A percentile compares a stretch with the other conserved stretches of the same genome.
phyloP scores from a whole-genome alignment of 768 basidiomycete species.

The Hericium coralloides region DNA sequence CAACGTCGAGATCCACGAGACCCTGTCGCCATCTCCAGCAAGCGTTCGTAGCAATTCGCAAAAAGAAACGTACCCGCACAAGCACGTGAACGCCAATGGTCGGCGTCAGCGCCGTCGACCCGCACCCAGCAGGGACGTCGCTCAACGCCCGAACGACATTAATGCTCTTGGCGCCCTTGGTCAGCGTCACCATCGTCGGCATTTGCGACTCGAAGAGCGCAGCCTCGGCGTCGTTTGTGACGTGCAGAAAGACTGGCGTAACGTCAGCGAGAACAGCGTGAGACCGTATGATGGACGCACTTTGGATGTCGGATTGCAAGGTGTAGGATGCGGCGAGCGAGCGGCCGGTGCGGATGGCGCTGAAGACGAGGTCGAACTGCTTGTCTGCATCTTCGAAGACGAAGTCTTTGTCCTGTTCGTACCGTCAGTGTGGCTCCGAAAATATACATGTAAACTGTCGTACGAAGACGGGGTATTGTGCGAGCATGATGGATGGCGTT shows the following conservation, averaged over 20 bases:
- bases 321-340: conserved; percentile 87
- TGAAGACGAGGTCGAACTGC: conserved; percentile 81
- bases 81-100: conserved; percentile 74
- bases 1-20: conserved; percentile 79
- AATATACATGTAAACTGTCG: conserved; percentile 22
- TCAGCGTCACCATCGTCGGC: conserved; percentile 69
- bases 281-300: conserved; percentile 31
- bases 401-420: conserved; percentile 47
- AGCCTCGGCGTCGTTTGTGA: conserved; percentile 53
- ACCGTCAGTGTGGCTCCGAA: not conserved
- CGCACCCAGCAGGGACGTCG: conserved; percentile 85
- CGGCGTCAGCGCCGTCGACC: conserved; percentile 69
- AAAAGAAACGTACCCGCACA: conserved; percentile 54
- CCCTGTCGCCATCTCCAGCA: conserved; percentile 40
- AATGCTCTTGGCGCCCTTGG: conserved; percentile 79
- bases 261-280: conserved; percentile 2
- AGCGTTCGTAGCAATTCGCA: not conserved
- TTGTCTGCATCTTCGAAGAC: conserved; percentile 67
- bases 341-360: conserved; percentile 67
- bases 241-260: conserved; percentile 64
- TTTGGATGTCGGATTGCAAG: conserved; percentile 75
- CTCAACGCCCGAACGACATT: conserved; percentile 52
- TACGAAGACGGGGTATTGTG: conserved; percentile 74
- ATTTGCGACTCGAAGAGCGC: conserved; percentile 63
- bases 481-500: conserved; percentile 85